Evolutionary conservation across 1,139 yeast species (phyloP).

Genomic region (Suhomyces guaymorum): DNA sequence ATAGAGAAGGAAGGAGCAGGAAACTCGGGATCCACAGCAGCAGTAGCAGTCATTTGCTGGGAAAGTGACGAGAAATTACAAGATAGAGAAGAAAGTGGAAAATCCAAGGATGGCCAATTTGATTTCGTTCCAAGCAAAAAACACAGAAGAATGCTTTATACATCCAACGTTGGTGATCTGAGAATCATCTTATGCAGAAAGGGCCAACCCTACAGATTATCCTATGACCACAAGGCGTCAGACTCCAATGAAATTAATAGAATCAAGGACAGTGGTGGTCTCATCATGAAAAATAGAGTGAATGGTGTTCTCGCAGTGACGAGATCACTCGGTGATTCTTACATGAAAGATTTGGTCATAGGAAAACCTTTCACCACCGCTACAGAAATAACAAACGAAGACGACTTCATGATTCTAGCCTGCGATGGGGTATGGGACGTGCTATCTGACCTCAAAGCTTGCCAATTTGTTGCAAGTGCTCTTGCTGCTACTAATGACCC

Average conservation of each 20-base stretch:
- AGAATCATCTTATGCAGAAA: conserved; percentile 75
- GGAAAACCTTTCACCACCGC: conserved; percentile 93
- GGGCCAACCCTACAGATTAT: conserved; percentile 72
- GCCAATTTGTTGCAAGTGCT: conserved; percentile 59
- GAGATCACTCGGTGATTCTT: conserved; percentile 90
- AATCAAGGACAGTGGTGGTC: conserved; percentile 77
- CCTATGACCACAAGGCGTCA: conserved; percentile 94
- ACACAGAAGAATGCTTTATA: conserved; percentile 76
- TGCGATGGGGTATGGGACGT: conserved; percentile 98
- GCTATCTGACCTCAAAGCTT: conserved; percentile 76
- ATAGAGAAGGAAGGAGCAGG: conserved; percentile 63
- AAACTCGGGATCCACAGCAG: conserved; percentile 91
- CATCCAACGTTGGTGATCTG: conserved; percentile 96
- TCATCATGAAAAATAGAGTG: conserved; percentile 86
- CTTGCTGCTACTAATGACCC: conserved; percentile 53
- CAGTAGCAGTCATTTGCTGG: conserved; percentile 90
- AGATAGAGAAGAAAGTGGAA: conserved; percentile 3
- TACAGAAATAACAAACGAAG: conserved; percentile 64
- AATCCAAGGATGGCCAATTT: conserved; percentile 22
- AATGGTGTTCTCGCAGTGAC: conserved; percentile 96
- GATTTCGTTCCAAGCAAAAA: conserved; percentile 47
- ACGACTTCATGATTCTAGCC: conserved; percentile 80
- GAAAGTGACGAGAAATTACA: conserved; percentile 43
- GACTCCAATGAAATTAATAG: conserved; percentile 77
- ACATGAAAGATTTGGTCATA: conserved; percentile 85